phyloP scores from a whole-genome alignment of 2,329 filamentous ascomycete genomes.

The Monilinia aucupariae region DNA sequence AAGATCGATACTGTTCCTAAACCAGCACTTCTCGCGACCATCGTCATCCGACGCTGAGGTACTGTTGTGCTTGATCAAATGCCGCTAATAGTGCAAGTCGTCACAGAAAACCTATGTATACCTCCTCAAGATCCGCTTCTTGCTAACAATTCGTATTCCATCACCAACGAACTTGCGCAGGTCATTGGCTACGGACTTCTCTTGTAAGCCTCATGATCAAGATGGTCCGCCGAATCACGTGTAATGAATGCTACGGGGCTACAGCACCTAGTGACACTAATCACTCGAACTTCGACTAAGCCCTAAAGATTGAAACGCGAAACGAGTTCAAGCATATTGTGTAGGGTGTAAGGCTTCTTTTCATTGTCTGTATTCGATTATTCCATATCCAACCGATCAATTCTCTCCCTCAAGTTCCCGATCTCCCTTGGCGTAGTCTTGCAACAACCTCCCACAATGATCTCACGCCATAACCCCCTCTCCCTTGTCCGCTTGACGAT shows the following conservation, averaged over 20 bases:
- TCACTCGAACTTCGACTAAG: background rate
- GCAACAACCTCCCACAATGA: constrained; percentile 44
- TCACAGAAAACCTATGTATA: too few species aligned
- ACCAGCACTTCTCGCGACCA: background rate
- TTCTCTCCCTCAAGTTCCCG: constrained; percentile 27
- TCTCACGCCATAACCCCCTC: constrained; percentile 30
- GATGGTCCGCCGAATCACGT: too few species aligned
- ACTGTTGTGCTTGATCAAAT: background rate
- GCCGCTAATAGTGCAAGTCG: too few species aligned
- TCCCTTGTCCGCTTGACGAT: constrained; percentile 33
- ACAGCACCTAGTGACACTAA: background rate
- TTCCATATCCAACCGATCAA: constrained; percentile 22
- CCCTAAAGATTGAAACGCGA: background rate
- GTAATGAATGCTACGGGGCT: too few species aligned
- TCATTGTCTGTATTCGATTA: background rate
- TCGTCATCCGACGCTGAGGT: background rate
- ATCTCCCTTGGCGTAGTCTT: constrained; percentile 38
- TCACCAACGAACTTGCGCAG: too few species aligned
- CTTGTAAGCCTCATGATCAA: too few species aligned
- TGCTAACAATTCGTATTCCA: too few species aligned
- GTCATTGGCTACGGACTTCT: too few species aligned
- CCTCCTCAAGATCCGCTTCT: too few species aligned
- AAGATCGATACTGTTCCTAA: background rate
- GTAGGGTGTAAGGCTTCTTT: background rate
- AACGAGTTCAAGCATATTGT: background rate